These are phyloP conservation scores for Oryza nivara DNA, from an alignment of 176 grass and related monocot genomes.

Conservation along the genomic window DNA sequence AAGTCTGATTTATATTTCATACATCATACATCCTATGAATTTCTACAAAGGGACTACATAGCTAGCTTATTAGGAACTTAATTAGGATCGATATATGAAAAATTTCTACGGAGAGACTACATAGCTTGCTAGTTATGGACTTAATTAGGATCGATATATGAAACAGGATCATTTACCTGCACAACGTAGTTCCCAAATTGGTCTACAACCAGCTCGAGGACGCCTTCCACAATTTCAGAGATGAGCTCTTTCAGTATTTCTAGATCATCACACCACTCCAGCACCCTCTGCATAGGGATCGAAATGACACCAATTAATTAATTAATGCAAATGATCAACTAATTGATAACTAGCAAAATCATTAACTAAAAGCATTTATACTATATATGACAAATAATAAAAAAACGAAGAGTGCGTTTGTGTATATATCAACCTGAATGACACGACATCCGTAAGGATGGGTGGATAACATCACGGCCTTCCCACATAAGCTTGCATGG, in stretches of 20 bases:
- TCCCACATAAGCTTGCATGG: slow-evolving; percentile 30
- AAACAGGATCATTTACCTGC: slow-evolving; percentile 18
- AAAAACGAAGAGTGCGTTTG: too few relatives aligned
- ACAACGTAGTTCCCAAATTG: slow-evolving; percentile 65
- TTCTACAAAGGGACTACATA: too few relatives aligned
- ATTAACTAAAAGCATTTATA: not conserved
- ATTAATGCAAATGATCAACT: not conserved
- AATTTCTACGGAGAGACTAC: too few relatives aligned
- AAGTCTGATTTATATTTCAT: too few relatives aligned
- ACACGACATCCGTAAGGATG: slow-evolving; percentile 57
- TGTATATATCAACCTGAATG: slow-evolving; percentile 49
- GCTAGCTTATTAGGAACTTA: too few relatives aligned
- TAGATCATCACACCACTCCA: slow-evolving; percentile 40
- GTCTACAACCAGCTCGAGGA: slow-evolving; percentile 31
- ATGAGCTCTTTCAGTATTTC: slow-evolving; percentile 32
- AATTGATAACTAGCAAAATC: too few relatives aligned
- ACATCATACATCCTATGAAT: too few relatives aligned
- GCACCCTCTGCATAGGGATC: slow-evolving; percentile 43
- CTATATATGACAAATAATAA: not conserved
- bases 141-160: too few relatives aligned
- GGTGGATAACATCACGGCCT: slow-evolving; percentile 39
- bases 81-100: too few relatives aligned
- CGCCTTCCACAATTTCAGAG: slow-evolving; percentile 35
- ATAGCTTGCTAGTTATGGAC: too few relatives aligned
- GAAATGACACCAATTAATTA: too few relatives aligned